These are phyloP conservation scores for Paecilomyces niveus DNA, from an alignment of 2,329 filamentous ascomycete species.

Conservation along the genomic window DNA sequence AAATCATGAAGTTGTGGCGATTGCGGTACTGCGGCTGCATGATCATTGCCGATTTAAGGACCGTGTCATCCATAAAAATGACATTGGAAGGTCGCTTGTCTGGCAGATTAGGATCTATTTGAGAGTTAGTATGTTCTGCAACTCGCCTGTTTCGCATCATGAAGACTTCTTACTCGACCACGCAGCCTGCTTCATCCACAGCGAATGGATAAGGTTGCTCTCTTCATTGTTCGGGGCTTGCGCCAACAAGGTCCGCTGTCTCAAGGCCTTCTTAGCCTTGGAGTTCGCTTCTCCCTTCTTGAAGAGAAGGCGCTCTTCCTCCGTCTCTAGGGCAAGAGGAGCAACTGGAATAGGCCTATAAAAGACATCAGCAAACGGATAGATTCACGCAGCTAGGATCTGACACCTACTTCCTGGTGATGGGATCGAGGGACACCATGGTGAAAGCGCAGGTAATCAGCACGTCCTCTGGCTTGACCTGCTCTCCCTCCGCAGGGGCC, in stretches of 20 bases:
- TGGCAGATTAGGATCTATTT: conserved; percentile 48
- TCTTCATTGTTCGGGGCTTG: conserved; percentile 65
- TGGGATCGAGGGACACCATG: conserved; percentile 67
- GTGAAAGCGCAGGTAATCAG: conserved; percentile 68
- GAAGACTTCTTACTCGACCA: conserved; percentile 46
- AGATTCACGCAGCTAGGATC: neutral
- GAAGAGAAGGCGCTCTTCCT: conserved; percentile 59
- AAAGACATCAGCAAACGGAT: conserved; percentile 7
- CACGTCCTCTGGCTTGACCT: conserved; percentile 51
- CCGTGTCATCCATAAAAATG: conserved; percentile 56
- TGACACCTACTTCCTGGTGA: conserved; percentile 50
- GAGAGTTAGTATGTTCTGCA: neutral
- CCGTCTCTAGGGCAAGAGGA: conserved; percentile 54
- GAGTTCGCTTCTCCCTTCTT: conserved; percentile 59
- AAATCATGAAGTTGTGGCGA: conserved; percentile 70
- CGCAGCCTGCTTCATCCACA: conserved; percentile 62
- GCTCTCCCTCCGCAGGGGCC: conserved; percentile 53
- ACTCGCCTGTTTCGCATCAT: neutral
- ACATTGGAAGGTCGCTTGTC: conserved; percentile 51
- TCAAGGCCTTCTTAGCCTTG: conserved; percentile 57
- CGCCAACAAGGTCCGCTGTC: conserved; percentile 54
- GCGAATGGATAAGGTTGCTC: conserved; percentile 63
- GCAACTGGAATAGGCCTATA: conserved; percentile 54
- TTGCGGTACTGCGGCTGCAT: conserved; percentile 70
- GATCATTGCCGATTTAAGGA: conserved; percentile 60